Evolutionary conservation across 2,329 filamentous ascomycete species (phyloP).

Genomic region (Neofusicoccum laricinum): DNA sequence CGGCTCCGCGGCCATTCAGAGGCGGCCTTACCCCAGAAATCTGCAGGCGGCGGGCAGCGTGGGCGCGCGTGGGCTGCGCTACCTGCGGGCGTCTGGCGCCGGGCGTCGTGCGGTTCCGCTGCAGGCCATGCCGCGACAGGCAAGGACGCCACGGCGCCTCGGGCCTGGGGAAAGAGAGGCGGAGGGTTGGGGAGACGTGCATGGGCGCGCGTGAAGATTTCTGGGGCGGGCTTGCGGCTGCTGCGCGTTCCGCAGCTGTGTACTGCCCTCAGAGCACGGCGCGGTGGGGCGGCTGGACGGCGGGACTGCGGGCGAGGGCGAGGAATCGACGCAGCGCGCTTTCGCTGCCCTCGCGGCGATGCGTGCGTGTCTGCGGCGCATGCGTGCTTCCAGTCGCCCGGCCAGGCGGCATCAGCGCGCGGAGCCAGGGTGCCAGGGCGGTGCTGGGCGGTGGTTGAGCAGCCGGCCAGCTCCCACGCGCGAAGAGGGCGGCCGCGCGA

Average conservation of each 20-base stretch:
- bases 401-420: background rate
- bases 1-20: background rate
- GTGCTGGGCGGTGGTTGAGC: background rate
- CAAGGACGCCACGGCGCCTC: background rate
- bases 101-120: conserved; percentile 13
- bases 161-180: conserved; percentile 5
- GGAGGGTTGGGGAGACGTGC: background rate
- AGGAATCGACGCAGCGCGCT: background rate
- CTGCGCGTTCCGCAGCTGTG: background rate
- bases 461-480: background rate
- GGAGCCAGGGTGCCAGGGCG: background rate
- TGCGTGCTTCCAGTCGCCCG: conserved; percentile 11
- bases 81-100: background rate
- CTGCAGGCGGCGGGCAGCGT: background rate
- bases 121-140: background rate
- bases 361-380: background rate
- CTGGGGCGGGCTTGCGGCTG: conserved; percentile 7
- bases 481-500: background rate
- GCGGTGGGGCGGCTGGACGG: background rate
- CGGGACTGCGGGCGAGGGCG: background rate
- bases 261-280: background rate
- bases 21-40: background rate
- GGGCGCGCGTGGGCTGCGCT: background rate
- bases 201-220: background rate
- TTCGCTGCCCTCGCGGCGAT: background rate